Evolutionary conservation across 163 green algal genomes (phyloP), one percentile per base, ranked within the genome.

Genomic region (Scenedesmus sp.): DNA sequence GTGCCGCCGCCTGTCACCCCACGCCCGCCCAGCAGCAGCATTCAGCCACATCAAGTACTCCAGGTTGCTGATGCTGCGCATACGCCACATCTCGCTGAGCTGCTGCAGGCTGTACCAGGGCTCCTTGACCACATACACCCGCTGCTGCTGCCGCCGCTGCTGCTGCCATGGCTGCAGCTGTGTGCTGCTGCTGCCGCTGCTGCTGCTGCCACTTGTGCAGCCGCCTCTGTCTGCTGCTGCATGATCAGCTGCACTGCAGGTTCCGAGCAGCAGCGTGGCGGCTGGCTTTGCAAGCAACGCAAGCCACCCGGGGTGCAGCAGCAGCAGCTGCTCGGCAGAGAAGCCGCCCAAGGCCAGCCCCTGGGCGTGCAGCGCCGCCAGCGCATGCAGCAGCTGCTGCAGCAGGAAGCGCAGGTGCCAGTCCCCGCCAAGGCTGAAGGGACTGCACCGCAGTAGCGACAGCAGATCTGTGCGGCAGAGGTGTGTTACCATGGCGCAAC

Each of bases 41-140:
- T 93, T 95, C 30, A 95, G 53, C 88, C 88, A 92, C 80, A 92
- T 30, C 81, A 92, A 44, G n/a, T 92, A 92, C 65, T 92, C 61
- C 30, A 89, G 44, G 49, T 92, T 92, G 33, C 56, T 85, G 44
- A 92, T 65, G 40, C 43, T 22, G 10, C 88, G 65, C 35, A 18
- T 26, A 35, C 82, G 88, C 88, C 88, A 92, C 61, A 92, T 49
- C 80, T 85, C 81, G 20, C 46, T 85, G 6, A 92, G 81, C 65
- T 83, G 70, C 49, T 43, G 65, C 33, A 89, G 35, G 65, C 33
- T 83, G 18, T 46, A 88, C 13, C 43, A 56, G 0, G 88, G 88
- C 68, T 85, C 87, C 10, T 37, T 24, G 4, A 92, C 59, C 2
- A 89, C 40, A 40, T 81, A 56, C 20, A 89, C 4, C 46, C 24